A percentile compares a stretch with the other conserved stretches of the same genome.
These are phyloP conservation scores for Fonsecaea nubica DNA, from an alignment of 2,329 filamentous ascomycete genomes.

Conservation along the genomic window DNA sequence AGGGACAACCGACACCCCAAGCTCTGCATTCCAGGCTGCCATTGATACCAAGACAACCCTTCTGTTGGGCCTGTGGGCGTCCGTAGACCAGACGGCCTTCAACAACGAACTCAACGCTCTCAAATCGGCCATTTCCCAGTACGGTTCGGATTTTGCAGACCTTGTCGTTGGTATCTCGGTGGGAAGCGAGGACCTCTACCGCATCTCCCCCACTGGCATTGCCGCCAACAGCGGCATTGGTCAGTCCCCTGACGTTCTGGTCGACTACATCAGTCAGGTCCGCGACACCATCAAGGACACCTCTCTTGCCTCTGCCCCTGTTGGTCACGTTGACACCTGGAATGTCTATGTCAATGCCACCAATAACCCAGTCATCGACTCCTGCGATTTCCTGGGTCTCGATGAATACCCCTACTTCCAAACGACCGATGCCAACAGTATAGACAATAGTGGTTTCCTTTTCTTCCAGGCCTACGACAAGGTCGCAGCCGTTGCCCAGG, in stretches of 20 bases:
- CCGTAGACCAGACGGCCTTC: conserved; percentile 61
- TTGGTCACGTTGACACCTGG: conserved; percentile 73
- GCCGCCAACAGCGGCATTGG: conserved; percentile 68
- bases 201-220: conserved; percentile 68
- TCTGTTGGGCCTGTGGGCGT: conserved; percentile 79
- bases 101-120: conserved; percentile 74
- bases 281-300: conserved; percentile 69
- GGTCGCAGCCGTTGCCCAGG: conserved; percentile 53
- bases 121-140: conserved; percentile 67
- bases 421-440: conserved; percentile 55
- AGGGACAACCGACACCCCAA: conserved; percentile 66
- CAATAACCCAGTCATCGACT: conserved; percentile 66
- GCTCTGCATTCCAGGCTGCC: conserved; percentile 74
- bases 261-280: conserved; percentile 73
- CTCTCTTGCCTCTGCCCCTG: conserved; percentile 39
- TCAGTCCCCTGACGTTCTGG: conserved; percentile 65
- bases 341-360: conserved; percentile 65
- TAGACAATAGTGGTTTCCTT: conserved; percentile 61
- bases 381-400: conserved; percentile 69
- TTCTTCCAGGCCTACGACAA: conserved; percentile 56
- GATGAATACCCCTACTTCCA: conserved; percentile 61
- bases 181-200: conserved; percentile 80
- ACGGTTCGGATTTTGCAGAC: conserved; percentile 66
- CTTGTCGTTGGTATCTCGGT: conserved; percentile 79
- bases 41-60: conserved; percentile 76